Conservation (phyloP, 1,284 basidiomycete genomes). For the Leccinum pachyderme region DNA sequence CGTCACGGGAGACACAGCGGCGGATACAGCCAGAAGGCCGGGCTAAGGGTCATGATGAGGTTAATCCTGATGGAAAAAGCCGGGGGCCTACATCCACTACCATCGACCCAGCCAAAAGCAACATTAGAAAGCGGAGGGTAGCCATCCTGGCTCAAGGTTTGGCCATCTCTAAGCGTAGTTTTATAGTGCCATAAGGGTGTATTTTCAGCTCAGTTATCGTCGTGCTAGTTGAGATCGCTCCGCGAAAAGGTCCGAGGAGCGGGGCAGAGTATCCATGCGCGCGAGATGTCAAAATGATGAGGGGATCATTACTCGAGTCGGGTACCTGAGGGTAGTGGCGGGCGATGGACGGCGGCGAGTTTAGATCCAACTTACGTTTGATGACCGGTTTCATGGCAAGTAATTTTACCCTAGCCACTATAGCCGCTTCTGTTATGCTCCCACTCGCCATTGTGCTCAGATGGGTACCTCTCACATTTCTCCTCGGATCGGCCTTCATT, state of each 20-base stretch:
- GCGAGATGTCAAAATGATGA: not conserved
- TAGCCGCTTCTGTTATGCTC: not conserved
- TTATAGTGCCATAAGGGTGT: conserved; percentile 1
- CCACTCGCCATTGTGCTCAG: not conserved
- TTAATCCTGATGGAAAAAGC: not conserved
- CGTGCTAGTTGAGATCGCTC: not conserved
- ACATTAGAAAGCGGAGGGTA: conserved; percentile 1
- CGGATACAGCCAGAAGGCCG: not conserved
- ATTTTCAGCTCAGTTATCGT: not conserved
- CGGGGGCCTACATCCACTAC: conserved; percentile 2
- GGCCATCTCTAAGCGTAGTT: not conserved
- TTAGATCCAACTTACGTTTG: not conserved
- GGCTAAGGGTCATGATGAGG: conserved; percentile 10
- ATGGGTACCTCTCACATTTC: not conserved
- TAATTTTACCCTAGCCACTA: not conserved
- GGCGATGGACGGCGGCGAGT: not conserved
- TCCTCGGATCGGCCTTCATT: not conserved
- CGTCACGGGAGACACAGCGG: conserved; percentile 45
- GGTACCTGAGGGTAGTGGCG: not conserved
- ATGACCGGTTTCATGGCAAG: not conserved
- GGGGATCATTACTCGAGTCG: not conserved
- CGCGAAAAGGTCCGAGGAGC: not conserved
- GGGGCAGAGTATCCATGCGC: not conserved
- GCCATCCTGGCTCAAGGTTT: conserved; percentile 9
- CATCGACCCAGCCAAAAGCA: not conserved